A percentile compares a stretch with the other conserved stretches of the same genome.
These are phyloP conservation scores for Sphaceloma murrayae DNA, from an alignment of 2,329 filamentous ascomycete genomes.

Conservation along the genomic window DNA sequence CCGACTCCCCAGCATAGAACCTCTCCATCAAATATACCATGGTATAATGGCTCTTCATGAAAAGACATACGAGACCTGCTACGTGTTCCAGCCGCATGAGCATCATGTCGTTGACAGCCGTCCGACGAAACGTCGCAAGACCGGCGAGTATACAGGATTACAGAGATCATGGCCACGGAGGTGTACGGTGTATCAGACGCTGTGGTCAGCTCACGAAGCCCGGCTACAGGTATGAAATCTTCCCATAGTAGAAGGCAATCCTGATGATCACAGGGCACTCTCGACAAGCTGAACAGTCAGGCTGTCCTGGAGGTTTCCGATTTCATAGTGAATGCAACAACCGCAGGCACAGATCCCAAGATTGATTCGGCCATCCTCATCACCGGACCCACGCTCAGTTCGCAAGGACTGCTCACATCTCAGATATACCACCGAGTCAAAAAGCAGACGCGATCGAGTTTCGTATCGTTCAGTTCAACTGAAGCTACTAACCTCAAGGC, in stretches of 20 bases:
- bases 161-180: slow-evolving; percentile 40
- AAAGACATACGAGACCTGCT: slow-evolving; percentile 43
- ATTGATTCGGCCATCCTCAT: slow-evolving; percentile 64
- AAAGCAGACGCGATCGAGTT: slow-evolving; percentile 41
- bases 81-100: slow-evolving; percentile 33
- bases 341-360: slow-evolving; percentile 31
- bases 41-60: not conserved
- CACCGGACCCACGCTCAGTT: slow-evolving; percentile 68
- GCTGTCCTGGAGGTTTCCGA: slow-evolving; percentile 31
- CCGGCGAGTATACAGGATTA: slow-evolving; percentile 24
- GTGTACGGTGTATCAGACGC: slow-evolving; percentile 49
- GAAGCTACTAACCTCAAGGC: slow-evolving; percentile 67
- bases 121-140: slow-evolving; percentile 34
- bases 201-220: slow-evolving; percentile 56
- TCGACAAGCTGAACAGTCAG: slow-evolving; percentile 33
- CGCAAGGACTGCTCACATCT: slow-evolving; percentile 61
- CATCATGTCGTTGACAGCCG: slow-evolving; percentile 23
- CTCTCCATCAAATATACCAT: too few relatives aligned
- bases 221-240: slow-evolving; percentile 48
- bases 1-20: too few relatives aligned
- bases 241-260: slow-evolving; percentile 18
- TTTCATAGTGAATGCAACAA: slow-evolving; percentile 25
- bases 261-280: slow-evolving; percentile 25
- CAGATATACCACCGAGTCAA: slow-evolving; percentile 32
- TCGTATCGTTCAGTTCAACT: slow-evolving; percentile 58